A percentile compares a stretch with the other conserved stretches of the same genome.
Evolutionary conservation across 768 basidiomycete species (phyloP).

Genomic region (Amanita inopinata): DNA sequence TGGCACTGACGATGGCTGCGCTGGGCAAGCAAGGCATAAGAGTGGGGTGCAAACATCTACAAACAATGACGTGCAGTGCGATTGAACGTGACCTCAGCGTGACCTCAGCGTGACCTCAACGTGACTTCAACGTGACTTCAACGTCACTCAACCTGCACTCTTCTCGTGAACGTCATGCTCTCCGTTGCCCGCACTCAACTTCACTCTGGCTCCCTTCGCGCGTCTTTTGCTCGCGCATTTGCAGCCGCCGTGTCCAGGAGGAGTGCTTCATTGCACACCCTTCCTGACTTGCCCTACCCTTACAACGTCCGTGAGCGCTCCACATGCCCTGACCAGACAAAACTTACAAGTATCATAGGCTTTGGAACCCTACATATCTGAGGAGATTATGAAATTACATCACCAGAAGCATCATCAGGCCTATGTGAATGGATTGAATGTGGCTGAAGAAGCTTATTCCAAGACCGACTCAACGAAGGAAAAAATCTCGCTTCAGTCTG

Average conservation of each 20-base stretch:
- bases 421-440: slow-evolving; percentile 92
- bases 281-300: slow-evolving; percentile 71
- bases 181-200: slow-evolving; percentile 33
- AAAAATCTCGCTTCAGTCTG: slow-evolving; percentile 77
- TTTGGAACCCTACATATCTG: slow-evolving; percentile 86
- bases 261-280: slow-evolving; percentile 52
- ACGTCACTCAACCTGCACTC: neutral
- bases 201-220: slow-evolving; percentile 20
- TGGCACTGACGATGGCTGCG: neutral
- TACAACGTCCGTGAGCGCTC: slow-evolving; percentile 48
- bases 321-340: neutral
- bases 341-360: slow-evolving; percentile 35
- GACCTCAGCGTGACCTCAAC: no score
- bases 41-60: no score
- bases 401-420: slow-evolving; percentile 88
- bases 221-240: slow-evolving; percentile 35
- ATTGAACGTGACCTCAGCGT: no score
- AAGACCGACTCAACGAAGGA: slow-evolving; percentile 58
- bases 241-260: slow-evolving; percentile 24
- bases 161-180: slow-evolving; percentile 32
- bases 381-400: slow-evolving; percentile 90
- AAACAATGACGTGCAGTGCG: neutral
- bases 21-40: no score
- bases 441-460: slow-evolving; percentile 78
- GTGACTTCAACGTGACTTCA: no score